Percentiles rank a stretch among this genome's conserved stretches.
These are phyloP conservation scores for Metrosideros polymorpha DNA, from an alignment of 441 rosid genomes.

Conservation along the genomic window DNA sequence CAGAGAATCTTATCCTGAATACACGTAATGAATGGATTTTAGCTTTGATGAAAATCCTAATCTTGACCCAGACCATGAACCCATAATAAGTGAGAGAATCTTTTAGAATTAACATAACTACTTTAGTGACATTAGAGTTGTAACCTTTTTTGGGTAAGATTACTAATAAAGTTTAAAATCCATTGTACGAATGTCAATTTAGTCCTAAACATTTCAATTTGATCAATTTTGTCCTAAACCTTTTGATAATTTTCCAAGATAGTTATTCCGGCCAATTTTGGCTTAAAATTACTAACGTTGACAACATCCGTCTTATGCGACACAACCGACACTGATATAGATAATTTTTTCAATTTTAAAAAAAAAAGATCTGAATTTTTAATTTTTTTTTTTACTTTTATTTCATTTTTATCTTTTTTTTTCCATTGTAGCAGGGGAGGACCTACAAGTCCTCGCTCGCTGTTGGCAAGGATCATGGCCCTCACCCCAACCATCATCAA, in stretches of 20 bases:
- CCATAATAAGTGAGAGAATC: background rate
- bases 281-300: too few relatives aligned
- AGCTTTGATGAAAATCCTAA: background rate
- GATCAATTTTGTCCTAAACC: background rate
- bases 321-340: too few relatives aligned
- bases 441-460: too few relatives aligned
- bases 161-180: background rate
- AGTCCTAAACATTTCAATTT: background rate
- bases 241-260: background rate
- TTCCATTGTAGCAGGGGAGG: too few relatives aligned
- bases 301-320: accelerated
- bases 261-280: accelerated
- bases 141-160: background rate
- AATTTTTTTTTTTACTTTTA: too few relatives aligned
- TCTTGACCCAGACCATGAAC: background rate
- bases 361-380: too few relatives aligned
- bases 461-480: too few relatives aligned
- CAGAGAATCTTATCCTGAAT: too few relatives aligned
- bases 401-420: too few relatives aligned
- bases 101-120: too few relatives aligned
- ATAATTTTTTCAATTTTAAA: too few relatives aligned
- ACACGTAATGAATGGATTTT: background rate
- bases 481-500: too few relatives aligned
- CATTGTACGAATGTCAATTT: background rate
- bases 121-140: background rate